Evolutionary conservation across 352 stramenopile species (phyloP).

Genomic region (Globisporangium emineosum): DNA sequence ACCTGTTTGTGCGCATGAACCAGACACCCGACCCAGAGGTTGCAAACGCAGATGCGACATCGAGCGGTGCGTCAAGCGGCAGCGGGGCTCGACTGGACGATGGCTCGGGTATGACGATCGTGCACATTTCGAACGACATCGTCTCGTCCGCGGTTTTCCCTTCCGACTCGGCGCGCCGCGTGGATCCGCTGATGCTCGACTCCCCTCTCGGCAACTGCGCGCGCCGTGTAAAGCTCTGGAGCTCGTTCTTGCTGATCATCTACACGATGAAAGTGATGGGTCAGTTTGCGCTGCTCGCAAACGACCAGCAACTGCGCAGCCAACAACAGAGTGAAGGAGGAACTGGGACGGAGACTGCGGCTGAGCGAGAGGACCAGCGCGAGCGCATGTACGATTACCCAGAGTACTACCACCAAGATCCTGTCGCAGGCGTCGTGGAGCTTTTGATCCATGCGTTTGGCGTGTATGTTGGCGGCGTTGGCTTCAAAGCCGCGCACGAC

Average conservation of each 20-base stretch:
- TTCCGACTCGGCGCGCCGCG: conserved; percentile 71
- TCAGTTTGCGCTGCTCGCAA: conserved; percentile 78
- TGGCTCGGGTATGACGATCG: conserved; percentile 41
- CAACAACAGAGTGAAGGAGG: conserved; percentile 22
- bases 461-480: conserved; percentile 83
- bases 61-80: conserved; percentile 18
- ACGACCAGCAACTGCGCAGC: conserved; percentile 67
- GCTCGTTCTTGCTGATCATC: conserved; percentile 84
- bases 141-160: conserved; percentile 84
- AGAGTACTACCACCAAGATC: conserved; percentile 78
- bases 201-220: conserved; percentile 78
- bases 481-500: conserved; percentile 85
- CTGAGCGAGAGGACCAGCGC: conserved; percentile 36
- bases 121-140: conserved; percentile 79
- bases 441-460: conserved; percentile 78
- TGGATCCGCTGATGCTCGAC: conserved; percentile 87
- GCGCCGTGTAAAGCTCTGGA: conserved; percentile 84
- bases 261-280: conserved; percentile 91
- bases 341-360: conserved; percentile 27
- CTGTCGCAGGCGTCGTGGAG: conserved; percentile 60
- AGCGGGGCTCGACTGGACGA: conserved; percentile 39
- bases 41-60: conserved; percentile 36
- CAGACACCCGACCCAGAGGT: conserved; percentile 60
- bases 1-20: conserved; percentile 84
- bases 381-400: conserved; percentile 74